Conservation (phyloP, 2,329 filamentous ascomycete species). For the Claviceps sorghi region DNA sequence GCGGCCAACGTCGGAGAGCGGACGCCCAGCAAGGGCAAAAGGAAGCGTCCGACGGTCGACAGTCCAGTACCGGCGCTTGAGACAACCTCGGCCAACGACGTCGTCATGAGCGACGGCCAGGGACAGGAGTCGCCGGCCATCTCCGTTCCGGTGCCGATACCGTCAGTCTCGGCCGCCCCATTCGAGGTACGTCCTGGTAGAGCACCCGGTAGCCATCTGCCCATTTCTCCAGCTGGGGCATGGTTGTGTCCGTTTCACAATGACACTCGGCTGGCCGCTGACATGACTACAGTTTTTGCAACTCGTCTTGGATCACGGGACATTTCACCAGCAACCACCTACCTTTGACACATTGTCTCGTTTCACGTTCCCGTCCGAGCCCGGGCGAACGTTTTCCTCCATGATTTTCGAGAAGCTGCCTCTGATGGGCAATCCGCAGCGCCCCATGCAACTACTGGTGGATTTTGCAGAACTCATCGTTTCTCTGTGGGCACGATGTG, state of each 20-base stretch:
- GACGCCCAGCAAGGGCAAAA: conserved; percentile 54
- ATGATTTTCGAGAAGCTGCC: conserved; percentile 55
- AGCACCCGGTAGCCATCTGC: not conserved
- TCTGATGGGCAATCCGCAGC: conserved; percentile 32
- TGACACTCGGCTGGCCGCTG: not conserved
- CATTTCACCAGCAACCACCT: conserved; percentile 38
- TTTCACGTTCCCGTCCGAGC: conserved; percentile 50
- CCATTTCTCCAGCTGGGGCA: not conserved
- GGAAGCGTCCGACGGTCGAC: conserved; percentile 50
- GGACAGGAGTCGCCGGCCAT: conserved; percentile 6
- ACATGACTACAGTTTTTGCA: conserved; percentile 38
- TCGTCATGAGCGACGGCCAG: conserved; percentile 20
- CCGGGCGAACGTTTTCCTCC: conserved; percentile 41
- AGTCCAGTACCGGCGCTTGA: conserved; percentile 53
- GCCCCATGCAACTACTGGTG: conserved; percentile 41
- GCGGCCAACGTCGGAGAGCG: conserved; percentile 32
- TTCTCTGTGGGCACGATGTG: conserved; percentile 52
- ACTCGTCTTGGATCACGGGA: conserved; percentile 48
- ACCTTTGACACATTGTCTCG: conserved; percentile 55
- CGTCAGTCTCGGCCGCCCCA: conserved; percentile 17
- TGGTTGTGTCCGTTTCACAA: not conserved
- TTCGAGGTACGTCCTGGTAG: conserved; percentile 29
- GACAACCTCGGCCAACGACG: conserved; percentile 30
- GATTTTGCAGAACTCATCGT: conserved; percentile 51
- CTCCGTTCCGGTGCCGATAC: conserved; percentile 10